Evolutionary conservation across 768 basidiomycete species (phyloP), one percentile per base, ranked within the genome.

Genomic region (Boletus bicolor): DNA sequence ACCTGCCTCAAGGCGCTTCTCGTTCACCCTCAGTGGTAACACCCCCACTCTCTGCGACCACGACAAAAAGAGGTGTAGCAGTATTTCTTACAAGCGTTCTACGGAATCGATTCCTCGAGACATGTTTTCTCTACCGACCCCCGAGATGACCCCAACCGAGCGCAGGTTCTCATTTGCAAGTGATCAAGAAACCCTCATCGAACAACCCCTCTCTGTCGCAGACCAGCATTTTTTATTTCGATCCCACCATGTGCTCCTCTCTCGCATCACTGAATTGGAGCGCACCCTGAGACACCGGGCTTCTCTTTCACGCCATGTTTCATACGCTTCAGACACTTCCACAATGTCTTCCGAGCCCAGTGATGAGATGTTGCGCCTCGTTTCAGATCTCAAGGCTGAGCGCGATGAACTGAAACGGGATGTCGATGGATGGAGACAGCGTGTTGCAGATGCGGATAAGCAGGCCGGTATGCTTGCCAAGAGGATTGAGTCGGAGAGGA

Each of bases 321-420:
- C 87, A 15, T 71, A 80, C 36, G 64, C 74, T 44, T 85, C 85
- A 26, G 76, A 76, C 53, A 53, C 71, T 24, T 71, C 74, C 64
- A 48, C 65, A 58, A 56, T 60, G 28, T 66, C 72, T 42, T 65
- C 73, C 10, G 85, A 82, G 54, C 85, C 86, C 7, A 83, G 75
- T 55, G 89, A 93, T 62, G 92, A 93, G 73, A 85, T 93, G 82
- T 73, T 91, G 39, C 78, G 79, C 61, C 78, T 89, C 37, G 77
- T 93, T 51, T 77, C 85, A 4, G 90, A 91, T 66, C 78, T 92
- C 63, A 93, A 93, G 69, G 80, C 86, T 12, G 94, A 98, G 72
- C 79, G 95, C 32, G 95, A 98, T 64, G 88, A 93, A 55, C 77
- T 98, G 49, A 87, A 87, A 69, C 83, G 85, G 49, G 94, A 98